These are phyloP conservation scores for Acanthamoeba quina DNA, from an alignment of 208 protist species.

Conservation along the genomic window DNA sequence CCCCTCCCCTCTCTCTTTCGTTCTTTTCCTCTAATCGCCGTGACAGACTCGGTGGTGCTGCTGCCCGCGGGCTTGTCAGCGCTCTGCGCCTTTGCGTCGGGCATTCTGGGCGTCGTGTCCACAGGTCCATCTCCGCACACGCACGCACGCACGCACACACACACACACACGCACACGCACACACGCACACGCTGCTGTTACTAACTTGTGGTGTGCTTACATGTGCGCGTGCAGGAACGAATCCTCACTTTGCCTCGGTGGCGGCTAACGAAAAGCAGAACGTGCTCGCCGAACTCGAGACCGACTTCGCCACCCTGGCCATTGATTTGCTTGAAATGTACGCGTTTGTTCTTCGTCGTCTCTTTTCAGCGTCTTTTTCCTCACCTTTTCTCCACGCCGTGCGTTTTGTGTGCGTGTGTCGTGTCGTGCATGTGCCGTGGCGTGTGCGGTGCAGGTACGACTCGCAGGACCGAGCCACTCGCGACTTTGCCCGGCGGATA, in stretches of 20 bases:
- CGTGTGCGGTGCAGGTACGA: too few relatives aligned
- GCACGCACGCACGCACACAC: neutral
- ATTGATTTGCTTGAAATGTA: constrained; percentile 11
- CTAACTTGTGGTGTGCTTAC: neutral
- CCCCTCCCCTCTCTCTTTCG: too few relatives aligned
- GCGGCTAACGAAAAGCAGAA: constrained; percentile 7
- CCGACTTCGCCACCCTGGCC: neutral
- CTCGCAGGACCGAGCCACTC: neutral
- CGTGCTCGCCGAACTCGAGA: neutral
- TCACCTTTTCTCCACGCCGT: too few relatives aligned
- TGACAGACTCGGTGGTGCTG: constrained; percentile 1
- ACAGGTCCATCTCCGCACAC: neutral
- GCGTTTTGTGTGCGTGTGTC: too few relatives aligned
- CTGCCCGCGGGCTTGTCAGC: neutral
- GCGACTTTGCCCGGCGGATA: neutral
- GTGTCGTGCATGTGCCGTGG: too few relatives aligned
- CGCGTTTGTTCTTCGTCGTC: too few relatives aligned
- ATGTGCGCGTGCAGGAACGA: neutral
- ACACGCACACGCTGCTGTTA: too few relatives aligned
- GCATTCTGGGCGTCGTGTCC: neutral
- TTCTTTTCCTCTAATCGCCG: neutral
- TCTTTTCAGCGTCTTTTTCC: too few relatives aligned
- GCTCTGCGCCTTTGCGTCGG: neutral
- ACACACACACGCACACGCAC: neutral
- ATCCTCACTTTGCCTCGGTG: constrained; percentile 15